Percentiles rank a stretch among this genome's conserved stretches.
These are phyloP conservation scores for Leccinum fibrillosum DNA, from an alignment of 768 basidiomycete genomes.

Conservation along the genomic window DNA sequence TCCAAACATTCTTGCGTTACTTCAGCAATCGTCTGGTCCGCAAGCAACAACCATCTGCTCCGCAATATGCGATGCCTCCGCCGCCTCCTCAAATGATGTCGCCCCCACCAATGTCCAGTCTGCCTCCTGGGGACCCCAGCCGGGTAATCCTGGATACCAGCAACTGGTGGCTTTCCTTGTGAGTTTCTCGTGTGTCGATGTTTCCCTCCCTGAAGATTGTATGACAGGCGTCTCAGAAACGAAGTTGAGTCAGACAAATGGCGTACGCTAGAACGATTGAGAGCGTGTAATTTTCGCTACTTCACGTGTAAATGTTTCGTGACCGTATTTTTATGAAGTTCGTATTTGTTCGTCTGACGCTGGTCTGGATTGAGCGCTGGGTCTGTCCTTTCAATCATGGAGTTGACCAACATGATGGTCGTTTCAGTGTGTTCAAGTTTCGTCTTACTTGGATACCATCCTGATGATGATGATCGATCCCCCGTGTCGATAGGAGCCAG, in stretches of 20 bases:
- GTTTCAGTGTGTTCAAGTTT: not conserved
- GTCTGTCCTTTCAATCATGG: not conserved
- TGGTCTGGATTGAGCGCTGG: not conserved
- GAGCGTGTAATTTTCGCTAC: not conserved
- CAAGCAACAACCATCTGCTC: slow-evolving; percentile 29
- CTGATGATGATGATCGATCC: not conserved
- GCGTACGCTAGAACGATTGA: not conserved
- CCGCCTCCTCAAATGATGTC: slow-evolving; percentile 45
- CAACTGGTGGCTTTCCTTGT: slow-evolving; percentile 72
- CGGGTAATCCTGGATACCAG: slow-evolving; percentile 48
- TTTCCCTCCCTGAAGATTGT: not conserved
- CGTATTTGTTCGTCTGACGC: slow-evolving; percentile 10
- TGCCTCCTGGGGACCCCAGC: slow-evolving; percentile 40
- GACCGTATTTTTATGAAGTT: slow-evolving; percentile 28
- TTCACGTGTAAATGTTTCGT: slow-evolving; percentile 14
- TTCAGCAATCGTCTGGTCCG: slow-evolving; percentile 50
- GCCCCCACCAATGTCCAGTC: slow-evolving; percentile 40
- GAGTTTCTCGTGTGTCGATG: slow-evolving; percentile 20
- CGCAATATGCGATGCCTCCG: slow-evolving; percentile 37
- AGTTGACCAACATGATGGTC: not conserved
- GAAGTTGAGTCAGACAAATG: slow-evolving; percentile 11
- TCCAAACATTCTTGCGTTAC: slow-evolving; percentile 64
- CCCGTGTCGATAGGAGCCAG: not conserved
- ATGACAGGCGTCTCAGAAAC: slow-evolving; percentile 28
- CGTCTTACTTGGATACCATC: not conserved